phyloP scores from a whole-genome alignment of 805 yeast species.

The Wickerhamomyces sydowiorum region DNA sequence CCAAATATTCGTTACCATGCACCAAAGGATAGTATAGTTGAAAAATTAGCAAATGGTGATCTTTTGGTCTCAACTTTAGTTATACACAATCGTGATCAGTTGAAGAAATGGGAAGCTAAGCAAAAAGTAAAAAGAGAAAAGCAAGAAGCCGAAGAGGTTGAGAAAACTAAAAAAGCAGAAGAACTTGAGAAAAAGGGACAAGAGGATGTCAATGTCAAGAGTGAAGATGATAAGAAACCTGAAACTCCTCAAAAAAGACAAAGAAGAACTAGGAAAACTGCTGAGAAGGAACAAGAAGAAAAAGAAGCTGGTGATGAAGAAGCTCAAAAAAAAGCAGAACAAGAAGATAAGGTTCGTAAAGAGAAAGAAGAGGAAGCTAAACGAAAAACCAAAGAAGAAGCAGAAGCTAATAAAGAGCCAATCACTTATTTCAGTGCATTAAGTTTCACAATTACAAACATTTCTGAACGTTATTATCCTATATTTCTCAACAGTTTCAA shows the following conservation, averaged over 20 bases:
- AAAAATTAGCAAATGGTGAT: slow-evolving; percentile 36
- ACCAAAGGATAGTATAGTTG: slow-evolving; percentile 75
- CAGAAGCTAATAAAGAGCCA: slow-evolving; percentile 31
- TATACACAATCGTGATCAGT: slow-evolving; percentile 21
- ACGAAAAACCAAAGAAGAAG: slow-evolving; percentile 18
- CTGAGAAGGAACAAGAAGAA: slow-evolving; percentile 7
- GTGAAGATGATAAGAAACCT: slow-evolving; percentile 20
- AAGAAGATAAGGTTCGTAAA: slow-evolving; percentile 2
- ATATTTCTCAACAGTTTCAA: slow-evolving; percentile 62
- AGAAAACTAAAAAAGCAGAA: slow-evolving; percentile 3
- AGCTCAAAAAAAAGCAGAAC: slow-evolving; percentile 31
- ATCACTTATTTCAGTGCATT: slow-evolving; percentile 47
- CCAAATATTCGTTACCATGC: slow-evolving; percentile 66
- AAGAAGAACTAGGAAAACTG: slow-evolving; percentile 10
- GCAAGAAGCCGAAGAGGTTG: slow-evolving; percentile 18
- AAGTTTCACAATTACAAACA: slow-evolving; percentile 57
- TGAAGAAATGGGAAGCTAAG: slow-evolving; percentile 17
- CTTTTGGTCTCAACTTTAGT: slow-evolving; percentile 32
- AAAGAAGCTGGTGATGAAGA: slow-evolving; percentile 1
- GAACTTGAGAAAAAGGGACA: no score
- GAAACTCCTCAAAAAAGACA: slow-evolving; percentile 16
- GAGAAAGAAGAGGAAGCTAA: slow-evolving; percentile 7
- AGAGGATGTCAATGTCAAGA: slow-evolving; percentile 19
- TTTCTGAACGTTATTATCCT: slow-evolving; percentile 61
- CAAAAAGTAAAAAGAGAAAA: slow-evolving; percentile 14